A percentile compares a stretch with the other conserved stretches of the same genome.
Conservation (phyloP, 1,284 basidiomycete species). For the Puccinia novopanici region DNA sequence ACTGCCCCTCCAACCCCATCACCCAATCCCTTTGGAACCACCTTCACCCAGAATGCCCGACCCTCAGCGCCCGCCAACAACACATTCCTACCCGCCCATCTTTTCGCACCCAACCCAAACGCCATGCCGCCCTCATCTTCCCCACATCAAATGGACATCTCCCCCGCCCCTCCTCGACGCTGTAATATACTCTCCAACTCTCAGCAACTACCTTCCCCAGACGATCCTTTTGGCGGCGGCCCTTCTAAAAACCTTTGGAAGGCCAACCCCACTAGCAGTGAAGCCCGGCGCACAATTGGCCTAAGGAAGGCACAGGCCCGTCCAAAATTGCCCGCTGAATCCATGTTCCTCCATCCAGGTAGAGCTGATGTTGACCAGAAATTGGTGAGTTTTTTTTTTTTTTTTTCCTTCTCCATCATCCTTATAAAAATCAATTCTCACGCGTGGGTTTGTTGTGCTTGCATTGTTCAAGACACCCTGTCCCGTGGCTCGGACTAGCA, state of each 20-base stretch:
- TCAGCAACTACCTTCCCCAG: background rate
- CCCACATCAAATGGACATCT: conserved; percentile 45
- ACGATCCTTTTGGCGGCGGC: conserved; percentile 31
- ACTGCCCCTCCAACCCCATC: conserved; percentile 46
- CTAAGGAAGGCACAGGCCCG: conserved; percentile 20
- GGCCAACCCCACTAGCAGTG: conserved; percentile 25
- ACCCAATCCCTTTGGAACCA: conserved; percentile 35
- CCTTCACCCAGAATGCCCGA: background rate
- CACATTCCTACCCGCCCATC: conserved; percentile 35
- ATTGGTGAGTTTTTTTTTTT: conserved; percentile 20
- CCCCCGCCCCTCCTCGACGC: conserved; percentile 17
- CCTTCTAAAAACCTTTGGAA: conserved; percentile 10
- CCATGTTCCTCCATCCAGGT: background rate
- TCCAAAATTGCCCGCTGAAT: conserved; percentile 3
- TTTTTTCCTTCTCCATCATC: background rate
- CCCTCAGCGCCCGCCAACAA: background rate
- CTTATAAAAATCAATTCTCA: too few species aligned
- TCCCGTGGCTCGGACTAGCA: too few species aligned
- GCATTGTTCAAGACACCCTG: too few species aligned
- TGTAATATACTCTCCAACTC: background rate
- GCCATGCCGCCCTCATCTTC: conserved; percentile 44
- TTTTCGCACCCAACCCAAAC: conserved; percentile 44
- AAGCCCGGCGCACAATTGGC: conserved; percentile 29
- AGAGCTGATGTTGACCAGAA: background rate
- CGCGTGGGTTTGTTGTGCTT: too few species aligned